A percentile compares a stretch with the other conserved stretches of the same genome.
phyloP scores from a whole-genome alignment of 2,329 filamentous ascomycete genomes.

The Cladosporium sphaerospermum region DNA sequence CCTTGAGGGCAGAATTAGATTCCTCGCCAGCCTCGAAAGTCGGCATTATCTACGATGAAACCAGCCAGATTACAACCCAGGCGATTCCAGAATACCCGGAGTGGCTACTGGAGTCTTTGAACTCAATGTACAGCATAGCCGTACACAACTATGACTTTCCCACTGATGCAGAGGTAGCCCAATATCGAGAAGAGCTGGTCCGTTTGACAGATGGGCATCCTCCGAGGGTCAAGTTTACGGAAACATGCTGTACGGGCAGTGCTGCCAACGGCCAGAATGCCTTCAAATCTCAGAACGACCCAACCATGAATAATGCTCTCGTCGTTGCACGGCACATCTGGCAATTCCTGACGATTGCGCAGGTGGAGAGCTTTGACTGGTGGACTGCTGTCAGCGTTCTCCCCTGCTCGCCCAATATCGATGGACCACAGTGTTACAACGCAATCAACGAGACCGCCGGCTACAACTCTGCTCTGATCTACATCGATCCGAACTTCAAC shows the following conservation, averaged over 20 bases:
- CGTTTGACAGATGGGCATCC: constrained; percentile 7
- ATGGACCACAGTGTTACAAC: constrained; percentile 12
- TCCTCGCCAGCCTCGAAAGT: constrained; percentile 9
- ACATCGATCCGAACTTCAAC: constrained; percentile 16
- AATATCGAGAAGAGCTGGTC: constrained; percentile 8
- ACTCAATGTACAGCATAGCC: constrained; percentile 11
- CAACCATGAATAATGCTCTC: constrained; percentile 15
- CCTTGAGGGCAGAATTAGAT: constrained; percentile 2
- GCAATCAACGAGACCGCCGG: constrained; percentile 16
- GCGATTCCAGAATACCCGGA: constrained; percentile 13
- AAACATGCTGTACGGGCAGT: constrained; percentile 14
- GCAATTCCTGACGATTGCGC: constrained; percentile 15
- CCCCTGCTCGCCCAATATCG: constrained; percentile 14
- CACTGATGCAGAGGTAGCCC: constrained; percentile 4
- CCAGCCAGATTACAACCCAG: constrained; percentile 12
- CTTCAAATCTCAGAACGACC: constrained; percentile 15
- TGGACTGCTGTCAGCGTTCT: constrained; percentile 15
- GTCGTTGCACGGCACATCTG: constrained; percentile 16
- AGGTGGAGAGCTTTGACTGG: constrained; percentile 16
- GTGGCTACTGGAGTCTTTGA: constrained; percentile 8
- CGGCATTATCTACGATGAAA: constrained; percentile 15
- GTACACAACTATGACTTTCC: constrained; percentile 17
- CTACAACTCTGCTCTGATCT: constrained; percentile 15
- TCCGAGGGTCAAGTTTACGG: constrained; percentile 15
- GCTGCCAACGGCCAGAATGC: constrained; percentile 10